Percentiles rank a stretch among this genome's conserved stretches.
These are phyloP conservation scores for Hypoxylon lienhwacheense DNA, from an alignment of 495 filamentous ascomycete species.

Conservation along the genomic window DNA sequence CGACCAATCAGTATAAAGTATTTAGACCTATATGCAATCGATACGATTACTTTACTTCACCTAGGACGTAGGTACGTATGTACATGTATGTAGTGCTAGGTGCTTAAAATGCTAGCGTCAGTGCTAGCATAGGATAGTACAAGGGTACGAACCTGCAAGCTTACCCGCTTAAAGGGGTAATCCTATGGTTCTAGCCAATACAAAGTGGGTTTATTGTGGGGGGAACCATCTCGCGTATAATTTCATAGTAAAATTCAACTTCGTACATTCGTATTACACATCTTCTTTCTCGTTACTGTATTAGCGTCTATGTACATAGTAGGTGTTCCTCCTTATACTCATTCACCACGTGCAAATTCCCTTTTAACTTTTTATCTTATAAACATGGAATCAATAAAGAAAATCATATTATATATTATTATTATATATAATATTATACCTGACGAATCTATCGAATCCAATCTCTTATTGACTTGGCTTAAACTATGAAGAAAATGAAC, in stretches of 20 bases:
- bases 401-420: too few species aligned
- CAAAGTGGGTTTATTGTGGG: too few species aligned
- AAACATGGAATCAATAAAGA: too few species aligned
- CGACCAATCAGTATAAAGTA: slow-evolving; percentile 24
- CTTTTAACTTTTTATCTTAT: too few species aligned
- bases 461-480: slow-evolving; percentile 8
- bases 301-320: too few species aligned
- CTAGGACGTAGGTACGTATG: slow-evolving; percentile 1
- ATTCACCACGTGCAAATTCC: not conserved
- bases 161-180: slow-evolving; percentile 20
- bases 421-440: too few species aligned
- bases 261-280: slow-evolving; percentile 7
- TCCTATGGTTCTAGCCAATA: slow-evolving; percentile 21
- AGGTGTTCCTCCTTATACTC: not conserved
- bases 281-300: slow-evolving; percentile 19
- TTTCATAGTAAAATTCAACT: slow-evolving; percentile 7
- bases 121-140: not conserved
- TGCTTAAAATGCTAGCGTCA: not conserved
- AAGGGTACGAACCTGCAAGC: slow-evolving; percentile 25
- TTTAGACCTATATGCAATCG: too few species aligned
- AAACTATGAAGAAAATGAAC: not conserved
- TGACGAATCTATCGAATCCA: slow-evolving; percentile 9
- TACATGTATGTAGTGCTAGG: too few species aligned
- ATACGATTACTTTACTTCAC: too few species aligned
- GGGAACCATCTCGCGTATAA: too few species aligned